These are phyloP conservation scores for Pleurozium schreberi DNA, from an alignment of 225 moss, liverwort and hornwort genomes.

Conservation along the genomic window DNA sequence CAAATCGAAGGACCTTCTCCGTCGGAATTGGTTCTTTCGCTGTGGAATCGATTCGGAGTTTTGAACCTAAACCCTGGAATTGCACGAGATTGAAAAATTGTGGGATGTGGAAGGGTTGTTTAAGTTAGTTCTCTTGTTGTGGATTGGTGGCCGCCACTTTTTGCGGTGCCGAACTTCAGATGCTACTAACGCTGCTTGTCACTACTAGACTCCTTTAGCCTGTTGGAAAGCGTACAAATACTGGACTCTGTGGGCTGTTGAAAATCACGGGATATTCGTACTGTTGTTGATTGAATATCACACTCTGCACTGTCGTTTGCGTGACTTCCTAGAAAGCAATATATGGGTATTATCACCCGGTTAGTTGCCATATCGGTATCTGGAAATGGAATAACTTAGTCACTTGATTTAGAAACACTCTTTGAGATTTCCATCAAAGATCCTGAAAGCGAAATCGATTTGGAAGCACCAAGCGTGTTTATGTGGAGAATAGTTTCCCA, in stretches of 20 bases:
- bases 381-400: neutral
- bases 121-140: neutral
- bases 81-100: neutral
- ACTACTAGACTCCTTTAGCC: neutral
- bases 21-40: neutral
- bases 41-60: neutral
- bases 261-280: neutral
- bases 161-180: neutral
- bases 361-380: neutral
- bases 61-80: too few species aligned
- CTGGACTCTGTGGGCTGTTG: neutral
- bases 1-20: neutral
- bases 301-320: neutral
- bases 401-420: neutral
- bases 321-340: too few species aligned
- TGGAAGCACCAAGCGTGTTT: neutral
- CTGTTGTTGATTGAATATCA: neutral
- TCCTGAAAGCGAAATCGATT: neutral
- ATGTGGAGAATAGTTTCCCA: neutral
- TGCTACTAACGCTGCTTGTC: neutral
- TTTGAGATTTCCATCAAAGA: neutral
- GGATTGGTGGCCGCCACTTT: conserved; percentile 12
- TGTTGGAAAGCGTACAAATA: neutral
- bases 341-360: too few species aligned
- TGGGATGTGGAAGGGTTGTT: neutral